Evolutionary conservation across 306 rosid genomes (phyloP), one percentile per base, ranked within the genome.

Genomic region (Quercus suber): DNA sequence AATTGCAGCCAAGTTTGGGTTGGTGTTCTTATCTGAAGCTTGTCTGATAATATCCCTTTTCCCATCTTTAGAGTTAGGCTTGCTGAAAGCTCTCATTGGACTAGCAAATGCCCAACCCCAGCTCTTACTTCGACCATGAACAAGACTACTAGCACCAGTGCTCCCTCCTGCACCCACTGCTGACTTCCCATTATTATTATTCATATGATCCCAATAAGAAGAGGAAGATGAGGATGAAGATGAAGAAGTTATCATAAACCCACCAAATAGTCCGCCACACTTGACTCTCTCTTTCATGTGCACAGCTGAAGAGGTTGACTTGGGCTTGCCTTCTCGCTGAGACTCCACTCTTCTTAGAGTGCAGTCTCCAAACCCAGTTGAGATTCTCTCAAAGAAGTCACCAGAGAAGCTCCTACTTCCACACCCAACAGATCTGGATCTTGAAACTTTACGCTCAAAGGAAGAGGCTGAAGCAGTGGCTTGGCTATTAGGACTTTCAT

Each of bases 381-480:
- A 96, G 78, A 96, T 93, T 78, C 99, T 84, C 88, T 96, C 99
- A 60, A 96, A 96, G 69, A 96, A 90, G 52, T 96, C 98, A 5
- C 96, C 97, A 30, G 97, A 93, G 82, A 96, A 96, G 87, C 99
- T 96, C 51, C 97, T 84, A 83, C 98, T 93, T 15, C 99, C 99
- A 67, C 99, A 93, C 0, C 98, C 99, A 64, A 96, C 97, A 77
- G 98, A 96, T 93, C 97, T 89, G 69, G 99, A 96, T 89, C 99
- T 86, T 43, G 96, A 96, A 49, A 93, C 97, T 76, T 96, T 96
- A 3, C 98, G 90, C 60, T 90, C 98, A 27, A 91, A 89, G 3
- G 99, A 92, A 14, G 96, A 86, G 41, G 80, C 90, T 1, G 87
- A 85, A 30, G 88, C 89, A n/a, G 89, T 80, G 52, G 86, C 55